phyloP scores from a whole-genome alignment of 768 basidiomycete species.

The Podaxis sp. region DNA sequence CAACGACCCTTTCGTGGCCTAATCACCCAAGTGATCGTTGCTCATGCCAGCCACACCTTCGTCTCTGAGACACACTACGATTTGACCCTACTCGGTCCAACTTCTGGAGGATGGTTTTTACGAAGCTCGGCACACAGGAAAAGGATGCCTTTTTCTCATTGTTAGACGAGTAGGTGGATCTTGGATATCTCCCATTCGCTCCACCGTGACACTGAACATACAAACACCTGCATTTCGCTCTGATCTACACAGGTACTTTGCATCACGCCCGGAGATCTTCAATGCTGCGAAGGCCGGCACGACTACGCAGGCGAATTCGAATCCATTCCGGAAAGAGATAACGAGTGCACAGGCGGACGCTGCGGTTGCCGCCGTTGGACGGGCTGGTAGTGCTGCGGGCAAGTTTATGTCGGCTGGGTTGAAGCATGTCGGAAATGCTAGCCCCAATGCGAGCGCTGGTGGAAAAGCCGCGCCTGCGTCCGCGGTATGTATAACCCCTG shows the following conservation, averaged over 20 bases:
- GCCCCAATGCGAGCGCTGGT: background rate
- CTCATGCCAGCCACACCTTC: background rate
- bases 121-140: constrained; percentile 63
- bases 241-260: constrained; percentile 57
- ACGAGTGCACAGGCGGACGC: constrained; percentile 15
- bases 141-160: constrained; percentile 82
- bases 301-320: constrained; percentile 20
- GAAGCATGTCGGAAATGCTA: constrained; percentile 29
- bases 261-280: constrained; percentile 67
- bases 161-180: constrained; percentile 66
- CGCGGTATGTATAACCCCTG: background rate
- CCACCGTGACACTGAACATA: constrained; percentile 14
- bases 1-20: background rate
- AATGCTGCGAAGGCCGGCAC: constrained; percentile 25
- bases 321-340: constrained; percentile 25
- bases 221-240: background rate
- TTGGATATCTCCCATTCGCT: background rate
- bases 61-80: background rate
- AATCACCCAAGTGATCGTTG: background rate
- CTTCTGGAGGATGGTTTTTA: constrained; percentile 62
- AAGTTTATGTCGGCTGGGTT: constrained; percentile 41
- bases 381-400: constrained; percentile 33
- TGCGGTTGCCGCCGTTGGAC: constrained; percentile 27
- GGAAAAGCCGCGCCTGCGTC: background rate
- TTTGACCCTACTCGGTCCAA: background rate